Conservation (phyloP, 805 yeast species). For the Ogataea paradorogensis region DNA sequence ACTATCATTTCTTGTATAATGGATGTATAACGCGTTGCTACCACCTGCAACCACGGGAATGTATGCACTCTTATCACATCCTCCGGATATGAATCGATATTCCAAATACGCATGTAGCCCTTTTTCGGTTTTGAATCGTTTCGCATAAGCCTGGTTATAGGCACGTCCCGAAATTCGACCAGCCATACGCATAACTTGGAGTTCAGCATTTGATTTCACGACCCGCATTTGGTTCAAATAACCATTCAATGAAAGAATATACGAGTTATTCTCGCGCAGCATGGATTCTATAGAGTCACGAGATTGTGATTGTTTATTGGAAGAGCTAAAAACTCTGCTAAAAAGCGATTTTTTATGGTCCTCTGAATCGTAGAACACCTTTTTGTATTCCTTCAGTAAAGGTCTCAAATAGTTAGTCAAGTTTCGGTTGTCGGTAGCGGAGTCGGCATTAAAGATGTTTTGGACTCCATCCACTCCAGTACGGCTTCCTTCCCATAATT, state of each 20-base stretch:
- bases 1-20: conserved; percentile 91
- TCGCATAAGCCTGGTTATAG: conserved; percentile 76
- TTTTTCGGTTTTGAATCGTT: conserved; percentile 66
- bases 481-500: conserved; percentile 94
- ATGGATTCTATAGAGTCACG: conserved; percentile 25
- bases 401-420: conserved; percentile 43
- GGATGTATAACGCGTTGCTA: conserved; percentile 82
- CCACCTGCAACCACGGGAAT: conserved; percentile 98
- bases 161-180: conserved; percentile 81
- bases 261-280: conserved; percentile 33
- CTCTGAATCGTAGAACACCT: conserved; percentile 53
- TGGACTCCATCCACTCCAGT: conserved; percentile 81
- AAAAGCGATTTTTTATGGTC: conserved; percentile 17
- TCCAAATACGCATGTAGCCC: conserved; percentile 78
- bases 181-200: conserved; percentile 76
- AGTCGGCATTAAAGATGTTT: conserved; percentile 87
- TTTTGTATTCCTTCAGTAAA: conserved; percentile 46
- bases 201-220: conserved; percentile 73
- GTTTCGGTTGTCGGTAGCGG: conserved; percentile 50
- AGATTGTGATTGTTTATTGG: conserved; percentile 12
- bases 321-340: conserved; percentile 20
- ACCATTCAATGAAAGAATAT: conserved; percentile 42
- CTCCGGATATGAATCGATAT: conserved; percentile 77
- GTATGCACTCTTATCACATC: conserved; percentile 87
- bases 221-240: conserved; percentile 52